Evolutionary conservation across 179 eudicot genomes (phyloP).

Genomic region (Beta corolliflora): DNA sequence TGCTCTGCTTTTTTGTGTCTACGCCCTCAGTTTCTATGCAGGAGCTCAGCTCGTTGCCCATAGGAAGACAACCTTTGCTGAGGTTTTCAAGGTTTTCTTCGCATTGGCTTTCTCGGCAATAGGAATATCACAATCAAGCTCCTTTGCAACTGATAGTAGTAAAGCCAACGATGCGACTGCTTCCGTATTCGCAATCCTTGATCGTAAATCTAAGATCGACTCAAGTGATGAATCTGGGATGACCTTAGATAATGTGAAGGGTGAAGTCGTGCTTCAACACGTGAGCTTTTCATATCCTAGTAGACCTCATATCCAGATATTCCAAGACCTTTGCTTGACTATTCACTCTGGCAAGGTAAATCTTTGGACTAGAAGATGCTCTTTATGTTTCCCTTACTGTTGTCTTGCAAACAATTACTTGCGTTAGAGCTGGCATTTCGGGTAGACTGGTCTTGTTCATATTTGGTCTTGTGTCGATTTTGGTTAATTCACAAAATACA

Average conservation of each 20-base stretch:
- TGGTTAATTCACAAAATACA: no score
- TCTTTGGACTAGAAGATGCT: neutral
- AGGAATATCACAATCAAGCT: conserved; percentile 33
- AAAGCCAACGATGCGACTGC: conserved; percentile 26
- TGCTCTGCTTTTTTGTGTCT: conserved; percentile 23
- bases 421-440: neutral
- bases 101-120: conserved; percentile 26
- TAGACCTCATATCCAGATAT: conserved; percentile 24
- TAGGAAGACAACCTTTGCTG: conserved; percentile 15
- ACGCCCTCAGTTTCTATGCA: conserved; percentile 25
- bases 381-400: neutral
- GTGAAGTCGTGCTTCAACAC: conserved; percentile 23
- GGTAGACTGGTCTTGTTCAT: no score
- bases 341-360: conserved; percentile 28
- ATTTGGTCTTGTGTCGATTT: no score
- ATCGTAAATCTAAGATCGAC: conserved; percentile 31
- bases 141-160: conserved; percentile 22
- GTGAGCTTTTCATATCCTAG: conserved; percentile 24
- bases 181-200: conserved; percentile 23
- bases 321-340: conserved; percentile 27
- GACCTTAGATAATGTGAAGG: conserved; percentile 24
- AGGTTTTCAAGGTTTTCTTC: conserved; percentile 26
- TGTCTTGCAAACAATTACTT: neutral
- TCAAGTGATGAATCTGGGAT: conserved; percentile 21
- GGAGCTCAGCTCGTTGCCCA: conserved; percentile 32